phyloP scores from a whole-genome alignment of 495 filamentous ascomycete genomes.

The Monascus purpureus region DNA sequence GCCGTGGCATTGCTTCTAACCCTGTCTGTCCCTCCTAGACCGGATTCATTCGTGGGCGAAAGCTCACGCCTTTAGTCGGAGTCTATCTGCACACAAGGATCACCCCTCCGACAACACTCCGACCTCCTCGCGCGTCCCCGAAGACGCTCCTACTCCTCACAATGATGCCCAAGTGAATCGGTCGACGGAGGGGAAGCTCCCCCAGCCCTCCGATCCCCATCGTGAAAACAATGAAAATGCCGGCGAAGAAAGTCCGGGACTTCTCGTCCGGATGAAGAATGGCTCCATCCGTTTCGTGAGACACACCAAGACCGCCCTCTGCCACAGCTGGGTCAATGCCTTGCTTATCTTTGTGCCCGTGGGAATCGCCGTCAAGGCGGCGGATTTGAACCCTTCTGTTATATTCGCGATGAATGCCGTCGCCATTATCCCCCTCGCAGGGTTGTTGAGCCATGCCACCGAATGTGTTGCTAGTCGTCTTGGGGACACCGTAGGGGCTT shows the following conservation, averaged over 20 bases:
- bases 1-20: no score
- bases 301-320: slow-evolving; percentile 27
- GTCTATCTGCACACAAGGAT: slow-evolving; percentile 3
- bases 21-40: no score
- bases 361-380: slow-evolving; percentile 52
- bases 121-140: slow-evolving; percentile 4
- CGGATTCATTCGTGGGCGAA: slow-evolving; percentile 36
- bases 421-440: slow-evolving; percentile 71
- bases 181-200: slow-evolving; percentile 2
- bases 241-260: slow-evolving; percentile 9
- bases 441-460: slow-evolving; percentile 68
- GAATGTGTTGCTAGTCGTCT: slow-evolving; percentile 63
- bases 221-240: background rate
- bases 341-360: slow-evolving; percentile 69
- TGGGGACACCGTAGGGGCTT: slow-evolving; percentile 67
- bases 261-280: slow-evolving; percentile 19
- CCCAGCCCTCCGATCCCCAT: background rate
- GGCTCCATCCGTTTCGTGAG: slow-evolving; percentile 20
- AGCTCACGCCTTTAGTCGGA: slow-evolving; percentile 28
- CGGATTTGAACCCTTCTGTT: slow-evolving; percentile 30
- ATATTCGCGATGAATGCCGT: slow-evolving; percentile 73
- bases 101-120: slow-evolving; percentile 2
- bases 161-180: slow-evolving; percentile 27
- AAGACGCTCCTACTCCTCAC: slow-evolving; percentile 4
- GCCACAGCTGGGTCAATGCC: slow-evolving; percentile 60